A percentile compares a stretch with the other conserved stretches of the same genome.
Conservation (phyloP, 1,139 yeast genomes). For the Nakaseomyces sp. region DNA sequence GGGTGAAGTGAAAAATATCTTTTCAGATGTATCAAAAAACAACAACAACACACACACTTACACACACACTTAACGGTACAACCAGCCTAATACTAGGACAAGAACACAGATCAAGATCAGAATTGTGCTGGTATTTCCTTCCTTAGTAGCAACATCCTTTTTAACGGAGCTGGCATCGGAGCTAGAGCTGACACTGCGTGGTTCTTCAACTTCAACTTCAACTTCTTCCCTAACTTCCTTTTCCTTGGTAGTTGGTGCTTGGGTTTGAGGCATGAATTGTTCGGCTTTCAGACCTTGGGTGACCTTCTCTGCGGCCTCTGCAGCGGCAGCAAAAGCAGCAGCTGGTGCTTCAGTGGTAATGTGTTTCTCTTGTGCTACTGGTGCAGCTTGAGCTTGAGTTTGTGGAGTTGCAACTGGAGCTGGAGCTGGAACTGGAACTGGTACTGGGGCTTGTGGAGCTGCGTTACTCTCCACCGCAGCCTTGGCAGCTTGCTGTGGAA, state of each 20-base stretch:
- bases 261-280: background rate
- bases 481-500: slow-evolving; percentile 7
- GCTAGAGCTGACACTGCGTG: slow-evolving; percentile 1
- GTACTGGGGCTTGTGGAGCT: background rate
- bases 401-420: too few relatives aligned
- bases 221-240: background rate
- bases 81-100: slow-evolving; percentile 55
- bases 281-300: background rate
- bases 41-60: too few relatives aligned
- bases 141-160: slow-evolving; percentile 35
- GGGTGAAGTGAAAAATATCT: too few relatives aligned
- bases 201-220: slow-evolving; percentile 7
- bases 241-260: background rate
- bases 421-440: too few relatives aligned
- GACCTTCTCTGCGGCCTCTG: background rate
- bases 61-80: slow-evolving; percentile 48
- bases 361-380: background rate
- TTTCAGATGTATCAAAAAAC: too few relatives aligned
- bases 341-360: slow-evolving; percentile 1
- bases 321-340: slow-evolving; percentile 2
- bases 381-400: background rate
- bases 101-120: slow-evolving; percentile 44
- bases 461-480: slow-evolving; percentile 3
- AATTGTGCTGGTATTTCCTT: slow-evolving; percentile 29
- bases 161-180: slow-evolving; percentile 4